Base-by-base conservation (phyloP, 1,284 basidiomycete genomes). In the Trametes hirsuta region DNA sequence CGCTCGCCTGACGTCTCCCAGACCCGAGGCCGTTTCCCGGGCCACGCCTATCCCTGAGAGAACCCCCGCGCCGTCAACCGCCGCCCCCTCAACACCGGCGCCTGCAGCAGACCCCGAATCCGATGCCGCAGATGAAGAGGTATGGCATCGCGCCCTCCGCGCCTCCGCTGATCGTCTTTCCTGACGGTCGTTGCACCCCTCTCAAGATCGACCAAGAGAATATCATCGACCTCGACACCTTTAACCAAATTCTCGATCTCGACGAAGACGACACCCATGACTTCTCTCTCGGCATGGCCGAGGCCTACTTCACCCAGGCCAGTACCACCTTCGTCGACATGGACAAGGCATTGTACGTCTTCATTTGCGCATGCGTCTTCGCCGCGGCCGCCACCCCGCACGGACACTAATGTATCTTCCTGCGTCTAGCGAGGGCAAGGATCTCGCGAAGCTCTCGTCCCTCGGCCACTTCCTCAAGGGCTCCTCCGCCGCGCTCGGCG, bases 391-490 rank as follows among this genome's bases (percentile, higher is more conserved):
- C 40, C 9, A 14, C 12, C 56, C 59, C 14, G 30, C 50, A 34
- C 24, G 40, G 24, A n/a, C 14, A 21, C 50, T 42, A 35, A 30
- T 5, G 58, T 54, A 63, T 21, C 37, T 12, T 35, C 49, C 47
- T 59, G 34, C 54, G 53, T 5, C 3, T 21, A 53, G 90, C 63
- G 69, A 71, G 44, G 73, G 70, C 24, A 79, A 86, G 63, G 81
- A 93, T 66, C 81, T 95, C 14, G 67, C 70, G 8, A 76, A 86
- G 66, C 83, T 97, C 14, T 90, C 91, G 4, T 79, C 81, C 15
- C 81, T 93, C 11, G 95, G 95, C 0, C 95, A 98, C 75, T 98
- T 94, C 75, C 86, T 98, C 72, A 98, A 97, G 75, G 95, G 95
- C 50, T 96, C 94, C 2, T 95, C 93, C 35, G 95, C 95, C 14